Percentiles rank a stretch among this genome's conserved stretches.
phyloP scores from a whole-genome alignment of 495 filamentous ascomycete genomes.

The Hapsidospora chrysogenum region DNA sequence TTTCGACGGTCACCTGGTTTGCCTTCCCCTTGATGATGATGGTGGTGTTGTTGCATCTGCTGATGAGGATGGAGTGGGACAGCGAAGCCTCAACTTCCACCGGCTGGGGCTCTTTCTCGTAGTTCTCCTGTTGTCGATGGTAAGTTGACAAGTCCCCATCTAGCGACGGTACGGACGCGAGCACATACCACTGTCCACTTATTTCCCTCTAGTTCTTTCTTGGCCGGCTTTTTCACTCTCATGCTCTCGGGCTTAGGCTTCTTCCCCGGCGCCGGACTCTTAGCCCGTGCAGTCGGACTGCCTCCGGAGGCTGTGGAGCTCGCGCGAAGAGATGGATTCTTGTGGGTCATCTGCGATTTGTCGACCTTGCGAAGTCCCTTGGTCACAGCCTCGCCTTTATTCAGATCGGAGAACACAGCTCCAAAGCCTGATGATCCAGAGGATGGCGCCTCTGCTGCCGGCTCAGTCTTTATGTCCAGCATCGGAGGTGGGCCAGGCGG shows the following conservation, averaged over 20 bases:
- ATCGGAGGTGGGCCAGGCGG: constrained; percentile 41
- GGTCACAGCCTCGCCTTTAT: constrained; percentile 74
- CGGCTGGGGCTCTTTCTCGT: constrained; percentile 53
- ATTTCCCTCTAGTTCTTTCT: constrained; percentile 83
- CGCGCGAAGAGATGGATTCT: constrained; percentile 82
- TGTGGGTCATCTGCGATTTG: constrained; percentile 90
- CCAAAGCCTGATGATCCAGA: constrained; percentile 38
- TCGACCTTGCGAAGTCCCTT: constrained; percentile 82
- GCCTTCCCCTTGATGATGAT: constrained; percentile 82
- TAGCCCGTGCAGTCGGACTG: constrained; percentile 41
- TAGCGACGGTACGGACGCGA: neutral
- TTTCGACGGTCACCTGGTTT: constrained; percentile 87
- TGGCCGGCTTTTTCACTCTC: constrained; percentile 81
- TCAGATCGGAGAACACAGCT: constrained; percentile 81
- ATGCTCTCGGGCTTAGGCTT: constrained; percentile 92
- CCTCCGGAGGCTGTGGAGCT: constrained; percentile 48
- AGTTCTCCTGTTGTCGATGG: constrained; percentile 63
- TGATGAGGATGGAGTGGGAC: constrained; percentile 82
- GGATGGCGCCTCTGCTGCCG: constrained; percentile 11
- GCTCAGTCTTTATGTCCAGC: constrained; percentile 27
- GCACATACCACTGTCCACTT: constrained; percentile 71
- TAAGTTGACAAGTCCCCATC: neutral
- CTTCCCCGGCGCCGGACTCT: constrained; percentile 70
- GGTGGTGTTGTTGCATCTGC: constrained; percentile 76
- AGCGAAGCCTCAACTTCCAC: constrained; percentile 64